Evolutionary conservation across 1,139 yeast species (phyloP).

Genomic region (Yamadazyma mexicana): DNA sequence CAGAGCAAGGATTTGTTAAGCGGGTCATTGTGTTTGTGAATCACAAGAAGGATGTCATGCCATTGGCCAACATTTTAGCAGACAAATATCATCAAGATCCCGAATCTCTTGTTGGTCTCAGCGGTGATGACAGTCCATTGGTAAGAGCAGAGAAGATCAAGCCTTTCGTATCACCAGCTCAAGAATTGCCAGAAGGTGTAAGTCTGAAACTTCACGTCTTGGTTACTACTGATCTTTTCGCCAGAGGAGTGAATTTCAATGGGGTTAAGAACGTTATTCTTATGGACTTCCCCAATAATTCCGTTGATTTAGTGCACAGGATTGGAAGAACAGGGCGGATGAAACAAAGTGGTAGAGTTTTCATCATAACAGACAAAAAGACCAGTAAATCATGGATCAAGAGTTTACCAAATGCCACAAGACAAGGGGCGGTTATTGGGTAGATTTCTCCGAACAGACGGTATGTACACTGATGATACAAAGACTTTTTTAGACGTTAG

Average conservation of each 20-base stretch:
- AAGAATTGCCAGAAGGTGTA: slow-evolving; percentile 25
- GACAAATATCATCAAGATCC: slow-evolving; percentile 54
- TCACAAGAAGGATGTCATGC: slow-evolving; percentile 61
- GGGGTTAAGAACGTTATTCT: slow-evolving; percentile 80
- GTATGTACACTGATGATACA: slow-evolving; percentile 19
- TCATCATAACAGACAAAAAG: slow-evolving; percentile 65
- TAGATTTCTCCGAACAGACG: not conserved
- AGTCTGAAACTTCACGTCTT: slow-evolving; percentile 52
- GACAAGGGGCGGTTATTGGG: slow-evolving; percentile 48
- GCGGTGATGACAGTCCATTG: slow-evolving; percentile 61
- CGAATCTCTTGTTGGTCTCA: slow-evolving; percentile 54
- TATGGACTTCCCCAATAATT: slow-evolving; percentile 80
- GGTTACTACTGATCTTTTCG: slow-evolving; percentile 86
- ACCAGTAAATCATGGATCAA: slow-evolving; percentile 78
- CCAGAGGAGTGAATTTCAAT: slow-evolving; percentile 86
- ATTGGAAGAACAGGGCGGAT: slow-evolving; percentile 95
- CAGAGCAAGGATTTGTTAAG: slow-evolving; percentile 75
- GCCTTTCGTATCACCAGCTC: slow-evolving; percentile 61
- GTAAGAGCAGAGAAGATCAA: slow-evolving; percentile 58
- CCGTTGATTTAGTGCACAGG: slow-evolving; percentile 86
- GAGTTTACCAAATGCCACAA: slow-evolving; percentile 73
- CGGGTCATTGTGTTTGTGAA: slow-evolving; percentile 88
- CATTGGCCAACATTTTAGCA: slow-evolving; percentile 54
- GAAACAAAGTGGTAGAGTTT: slow-evolving; percentile 86
- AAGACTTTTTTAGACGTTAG: slow-evolving; percentile 15